Base-by-base conservation (phyloP, 2,329 filamentous ascomycete species). In the Hymenoscyphus fructigenus region DNA sequence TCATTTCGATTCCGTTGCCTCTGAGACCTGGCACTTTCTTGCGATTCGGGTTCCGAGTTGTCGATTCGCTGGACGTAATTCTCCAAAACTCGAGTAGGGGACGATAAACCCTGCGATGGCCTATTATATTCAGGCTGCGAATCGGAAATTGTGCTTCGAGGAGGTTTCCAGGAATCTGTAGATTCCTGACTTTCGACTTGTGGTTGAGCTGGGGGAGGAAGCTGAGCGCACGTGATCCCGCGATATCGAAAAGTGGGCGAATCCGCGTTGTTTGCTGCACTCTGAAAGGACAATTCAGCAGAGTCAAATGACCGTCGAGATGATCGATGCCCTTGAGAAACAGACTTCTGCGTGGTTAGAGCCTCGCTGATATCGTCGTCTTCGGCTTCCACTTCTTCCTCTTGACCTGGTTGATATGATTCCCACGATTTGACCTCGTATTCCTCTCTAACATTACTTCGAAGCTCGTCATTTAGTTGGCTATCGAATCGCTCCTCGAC, bases 71-170 rank as follows among this genome's bases (percentile, higher is more conserved):
- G 79, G 3, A 85, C 75, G 65, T 82, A 84, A 28, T 80, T 78
- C 65, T 84, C 80, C 12, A 87, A 69, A 0, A 85, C 75, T 47
- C 82, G 78, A 1, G 81, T 82, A 0, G 85, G 85, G 0, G 85
- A 83, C 20, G 76, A 78, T 28, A 78, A 77, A 15, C 71, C 71
- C 1, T 71, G 58, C 0, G 78, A 66, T 0, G 69, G 66, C 14
- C 75, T 59, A 71, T 76, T 67, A 61, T 78, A 76, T 7, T 77
- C 73, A 0, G 79, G 82, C 68, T 85, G 82, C 0, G 85, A 88
- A 70, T 88, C 85, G 10, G 78, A 79, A 23, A 88, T 78, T 32
- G 83, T 77, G 64, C 83, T 86, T 0, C 82, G 79, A 1, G 80
- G 81, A 15, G 78, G 74, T 56, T 73, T 72, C 78, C 79, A 82